These are phyloP conservation scores for Hura crepitans DNA, from an alignment of 441 rosid genomes.

Conservation along the genomic window DNA sequence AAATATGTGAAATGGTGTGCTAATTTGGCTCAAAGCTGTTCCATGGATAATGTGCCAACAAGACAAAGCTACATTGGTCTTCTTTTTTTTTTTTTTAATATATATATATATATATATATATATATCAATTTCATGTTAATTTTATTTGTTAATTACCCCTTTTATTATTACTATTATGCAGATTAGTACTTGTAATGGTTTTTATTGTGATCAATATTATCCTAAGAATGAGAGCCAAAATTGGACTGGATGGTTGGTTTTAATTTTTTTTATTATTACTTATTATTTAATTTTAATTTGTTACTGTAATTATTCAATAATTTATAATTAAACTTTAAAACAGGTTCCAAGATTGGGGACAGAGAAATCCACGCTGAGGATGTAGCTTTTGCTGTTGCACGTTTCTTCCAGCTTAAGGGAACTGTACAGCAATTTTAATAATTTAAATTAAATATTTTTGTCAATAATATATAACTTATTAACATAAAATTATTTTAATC, in stretches of 20 bases:
- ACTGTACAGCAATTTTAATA: too few species aligned
- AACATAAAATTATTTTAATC: too few species aligned
- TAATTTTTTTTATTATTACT: neutral
- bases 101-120: neutral
- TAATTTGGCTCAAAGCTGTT: slow-evolving; percentile 46
- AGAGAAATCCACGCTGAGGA: slow-evolving; percentile 53
- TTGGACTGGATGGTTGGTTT: slow-evolving; percentile 58
- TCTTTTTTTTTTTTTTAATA: neutral
- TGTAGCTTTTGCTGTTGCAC: slow-evolving; percentile 58
- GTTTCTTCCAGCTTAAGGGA: slow-evolving; percentile 55
- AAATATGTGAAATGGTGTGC: slow-evolving; percentile 61
- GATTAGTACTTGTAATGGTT: slow-evolving; percentile 65
- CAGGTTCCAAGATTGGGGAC: slow-evolving; percentile 63
- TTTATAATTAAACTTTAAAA: neutral
- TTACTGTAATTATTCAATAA: neutral
- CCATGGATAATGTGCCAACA: slow-evolving; percentile 91
- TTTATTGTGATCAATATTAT: slow-evolving; percentile 55
- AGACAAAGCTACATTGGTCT: slow-evolving; percentile 15
- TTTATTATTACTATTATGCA: slow-evolving; percentile 11
- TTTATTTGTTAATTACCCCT: too few species aligned
- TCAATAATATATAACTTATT: neutral
- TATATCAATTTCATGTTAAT: too few species aligned
- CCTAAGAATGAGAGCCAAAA: slow-evolving; percentile 46
- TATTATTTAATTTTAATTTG: neutral
- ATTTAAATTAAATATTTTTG: too few species aligned